Percentiles rank a stretch among this genome's conserved stretches.
These are phyloP conservation scores for Phytomonas sp. DNA, from an alignment of 208 protist genomes.

Conservation along the genomic window DNA sequence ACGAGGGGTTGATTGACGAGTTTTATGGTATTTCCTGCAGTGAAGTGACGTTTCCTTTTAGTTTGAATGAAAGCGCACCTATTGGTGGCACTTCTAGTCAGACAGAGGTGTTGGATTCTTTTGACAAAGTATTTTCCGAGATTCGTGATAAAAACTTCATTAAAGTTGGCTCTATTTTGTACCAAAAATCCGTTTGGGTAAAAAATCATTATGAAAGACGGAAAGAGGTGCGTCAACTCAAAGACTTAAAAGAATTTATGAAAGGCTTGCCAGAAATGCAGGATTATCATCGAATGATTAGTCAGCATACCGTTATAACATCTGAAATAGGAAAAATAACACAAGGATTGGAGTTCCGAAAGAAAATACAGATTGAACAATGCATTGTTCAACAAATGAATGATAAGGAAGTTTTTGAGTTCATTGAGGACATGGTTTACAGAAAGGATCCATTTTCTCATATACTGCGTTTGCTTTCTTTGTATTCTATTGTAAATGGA, in stretches of 20 bases:
- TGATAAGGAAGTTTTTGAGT: conserved; percentile 62
- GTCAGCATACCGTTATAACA: conserved; percentile 72
- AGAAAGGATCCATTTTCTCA: conserved; percentile 37
- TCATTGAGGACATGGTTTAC: conserved; percentile 79
- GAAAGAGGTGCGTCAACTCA: conserved; percentile 77
- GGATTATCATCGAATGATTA: conserved; percentile 70
- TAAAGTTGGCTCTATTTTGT: conserved; percentile 58
- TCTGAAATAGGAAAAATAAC: conserved; percentile 69
- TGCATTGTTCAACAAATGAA: conserved; percentile 62
- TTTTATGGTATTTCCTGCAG: conserved; percentile 59
- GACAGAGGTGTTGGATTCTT: conserved; percentile 9
- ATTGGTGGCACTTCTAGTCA: conserved; percentile 7
- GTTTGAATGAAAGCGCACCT: conserved; percentile 40
- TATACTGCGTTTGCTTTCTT: conserved; percentile 67
- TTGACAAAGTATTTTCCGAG: conserved; percentile 73
- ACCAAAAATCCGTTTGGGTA: conserved; percentile 77
- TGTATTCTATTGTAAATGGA: conserved; percentile 75
- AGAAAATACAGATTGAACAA: conserved; percentile 64
- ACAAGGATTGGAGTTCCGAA: conserved; percentile 52
- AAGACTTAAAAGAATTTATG: conserved; percentile 86
- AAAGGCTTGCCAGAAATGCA: conserved; percentile 79
- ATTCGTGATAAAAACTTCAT: conserved; percentile 77
- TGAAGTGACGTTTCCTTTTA: conserved; percentile 58
- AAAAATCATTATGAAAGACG: conserved; percentile 83
- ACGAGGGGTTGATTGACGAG: conserved; percentile 87